Evolutionary conservation across 345 rosid genomes (phyloP), one percentile per base, ranked within the genome.

Genomic region (Conringia planisiliqua): DNA sequence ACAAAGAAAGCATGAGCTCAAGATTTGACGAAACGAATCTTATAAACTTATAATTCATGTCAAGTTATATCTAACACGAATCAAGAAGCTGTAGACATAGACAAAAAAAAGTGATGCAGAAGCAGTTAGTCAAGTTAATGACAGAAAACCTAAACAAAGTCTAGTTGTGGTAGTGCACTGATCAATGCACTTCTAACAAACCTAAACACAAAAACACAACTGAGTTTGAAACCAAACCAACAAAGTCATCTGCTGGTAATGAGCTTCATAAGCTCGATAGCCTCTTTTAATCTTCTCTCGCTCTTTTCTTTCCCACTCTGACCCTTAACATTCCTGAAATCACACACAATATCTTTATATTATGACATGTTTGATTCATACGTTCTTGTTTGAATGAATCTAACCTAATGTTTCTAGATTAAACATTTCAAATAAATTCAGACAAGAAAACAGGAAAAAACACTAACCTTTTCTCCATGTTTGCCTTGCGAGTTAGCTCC

Each of bases 401-500:
- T 79, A 38, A 18, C 18, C 39, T 62, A 7, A 61, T 51, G 10
- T 46, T 27, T 50, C 11, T 46, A 42, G 56, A 7, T 61, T 57
- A 13, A 18, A 32, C 22, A 43, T 26, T 26, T 68, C 48, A 38
- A 20, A 47, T 8, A 6, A 32, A 16, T 12, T 40, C 14, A 72
- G 39, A 43, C 50, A 56, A 39, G 20, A n/a, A 30, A 51, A 14
- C 22, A 6, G 43, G 26, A 58, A 9, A 54, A 44, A 26, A 48
- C 10, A 29, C 77, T 22, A 64, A 86, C 92, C 87, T 81, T 66
- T 83, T 91, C 64, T 86, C 92, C 1, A 52, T 18, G 66, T 46
- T 78, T 48, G 85, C 77, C 74, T 85, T 94, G 74, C 90, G 87
- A 35, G 78, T 62, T 44, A 87, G 87, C 70, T 94, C 98, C 62